Evolutionary conservation across 768 basidiomycete genomes (phyloP).

Genomic region (Crassisporium funariophilum): DNA sequence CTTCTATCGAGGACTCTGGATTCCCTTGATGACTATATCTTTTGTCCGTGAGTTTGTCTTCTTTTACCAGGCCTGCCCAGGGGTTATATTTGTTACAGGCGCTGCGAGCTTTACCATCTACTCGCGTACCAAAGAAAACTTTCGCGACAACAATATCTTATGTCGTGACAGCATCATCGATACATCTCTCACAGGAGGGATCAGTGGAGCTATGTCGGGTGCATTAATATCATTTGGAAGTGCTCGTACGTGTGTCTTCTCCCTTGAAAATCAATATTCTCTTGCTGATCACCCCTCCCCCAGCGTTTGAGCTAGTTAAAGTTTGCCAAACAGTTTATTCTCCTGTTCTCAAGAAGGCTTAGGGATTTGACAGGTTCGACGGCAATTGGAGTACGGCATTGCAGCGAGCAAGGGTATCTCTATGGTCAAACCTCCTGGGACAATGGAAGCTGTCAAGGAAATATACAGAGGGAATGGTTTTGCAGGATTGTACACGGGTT

Average conservation of each 20-base stretch:
- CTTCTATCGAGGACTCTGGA: slow-evolving; percentile 89
- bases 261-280: background rate
- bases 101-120: slow-evolving; percentile 93
- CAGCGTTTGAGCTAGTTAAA: slow-evolving; percentile 95
- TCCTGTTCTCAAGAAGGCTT: slow-evolving; percentile 3
- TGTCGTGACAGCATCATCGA: slow-evolving; percentile 61
- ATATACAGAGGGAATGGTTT: slow-evolving; percentile 69
- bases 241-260: slow-evolving; percentile 65
- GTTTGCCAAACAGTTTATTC: slow-evolving; percentile 40
- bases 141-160: slow-evolving; percentile 60
- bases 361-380: slow-evolving; percentile 60
- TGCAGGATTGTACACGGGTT: slow-evolving; percentile 78
- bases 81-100: slow-evolving; percentile 43
- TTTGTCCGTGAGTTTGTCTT: slow-evolving; percentile 81
- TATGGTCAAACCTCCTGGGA: slow-evolving; percentile 77
- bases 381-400: slow-evolving; percentile 91
- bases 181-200: slow-evolving; percentile 74
- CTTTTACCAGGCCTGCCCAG: slow-evolving; percentile 5
- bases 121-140: slow-evolving; percentile 77
- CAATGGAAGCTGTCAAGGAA: slow-evolving; percentile 75
- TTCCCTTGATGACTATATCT: slow-evolving; percentile 93
- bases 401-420: slow-evolving; percentile 75
- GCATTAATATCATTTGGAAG: slow-evolving; percentile 87
- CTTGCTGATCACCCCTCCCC: slow-evolving; percentile 5
- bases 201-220: slow-evolving; percentile 88